phyloP scores from a whole-genome alignment of 352 stramenopile genomes.

The Globisporangium cederbergense region DNA sequence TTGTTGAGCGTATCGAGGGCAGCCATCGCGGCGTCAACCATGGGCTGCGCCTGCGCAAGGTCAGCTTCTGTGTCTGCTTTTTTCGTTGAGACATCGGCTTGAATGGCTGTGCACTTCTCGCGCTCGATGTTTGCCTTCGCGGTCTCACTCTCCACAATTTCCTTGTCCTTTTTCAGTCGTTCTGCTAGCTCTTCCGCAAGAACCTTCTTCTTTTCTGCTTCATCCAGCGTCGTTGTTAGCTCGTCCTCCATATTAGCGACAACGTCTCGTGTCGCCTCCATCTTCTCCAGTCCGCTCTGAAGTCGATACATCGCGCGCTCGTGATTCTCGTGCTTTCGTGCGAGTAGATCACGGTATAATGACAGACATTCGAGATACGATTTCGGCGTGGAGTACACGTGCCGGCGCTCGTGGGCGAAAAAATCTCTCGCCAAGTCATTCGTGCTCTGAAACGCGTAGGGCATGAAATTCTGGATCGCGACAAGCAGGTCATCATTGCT shows the following conservation, averaged over 20 bases:
- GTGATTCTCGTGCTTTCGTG: slow-evolving; percentile 58
- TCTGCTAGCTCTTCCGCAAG: slow-evolving; percentile 92
- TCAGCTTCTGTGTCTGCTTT: slow-evolving; percentile 82
- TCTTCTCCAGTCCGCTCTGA: slow-evolving; percentile 88
- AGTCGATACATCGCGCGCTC: slow-evolving; percentile 73
- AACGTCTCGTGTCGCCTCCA: slow-evolving; percentile 84
- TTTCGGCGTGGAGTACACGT: slow-evolving; percentile 93
- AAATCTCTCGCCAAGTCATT: slow-evolving; percentile 87
- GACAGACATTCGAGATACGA: slow-evolving; percentile 91
- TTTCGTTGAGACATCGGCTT: slow-evolving; percentile 89
- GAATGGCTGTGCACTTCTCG: slow-evolving; percentile 90
- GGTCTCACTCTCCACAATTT: slow-evolving; percentile 91
- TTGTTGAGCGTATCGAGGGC: slow-evolving; percentile 89
- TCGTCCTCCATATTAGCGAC: slow-evolving; percentile 92
- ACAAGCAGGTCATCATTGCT: slow-evolving; percentile 42
- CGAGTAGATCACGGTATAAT: slow-evolving; percentile 79
- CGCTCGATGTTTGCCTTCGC: slow-evolving; percentile 87
- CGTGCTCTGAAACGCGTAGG: slow-evolving; percentile 91
- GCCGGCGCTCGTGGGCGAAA: slow-evolving; percentile 65
- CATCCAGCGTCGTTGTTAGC: slow-evolving; percentile 85
- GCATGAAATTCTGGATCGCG: slow-evolving; percentile 91
- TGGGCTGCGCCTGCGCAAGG: slow-evolving; percentile 67
- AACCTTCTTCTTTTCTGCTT: slow-evolving; percentile 91
- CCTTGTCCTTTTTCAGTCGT: slow-evolving; percentile 89
- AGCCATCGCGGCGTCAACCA: slow-evolving; percentile 86